These are phyloP conservation scores for Paraleonurus japonicus DNA, from an alignment of 257 asterid species.

Conservation along the genomic window DNA sequence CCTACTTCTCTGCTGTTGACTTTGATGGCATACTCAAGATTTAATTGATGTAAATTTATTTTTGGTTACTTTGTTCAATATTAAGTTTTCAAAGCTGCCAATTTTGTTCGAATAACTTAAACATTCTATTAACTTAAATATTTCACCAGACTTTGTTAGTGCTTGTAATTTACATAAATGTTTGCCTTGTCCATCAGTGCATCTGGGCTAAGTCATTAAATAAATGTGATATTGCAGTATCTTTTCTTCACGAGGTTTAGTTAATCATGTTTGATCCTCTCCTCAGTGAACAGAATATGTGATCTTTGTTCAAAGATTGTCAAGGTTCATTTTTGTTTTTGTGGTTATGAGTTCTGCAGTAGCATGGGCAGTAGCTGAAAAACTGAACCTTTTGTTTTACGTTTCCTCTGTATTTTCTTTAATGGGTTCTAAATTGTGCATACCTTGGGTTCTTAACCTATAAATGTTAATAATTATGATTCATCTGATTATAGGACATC, in stretches of 20 bases:
- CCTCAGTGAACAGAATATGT: not conserved
- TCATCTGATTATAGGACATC: constrained; percentile 52
- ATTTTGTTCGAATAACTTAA: not conserved
- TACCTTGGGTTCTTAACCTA: not conserved
- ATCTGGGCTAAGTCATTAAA: not conserved
- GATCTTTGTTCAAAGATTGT: not conserved
- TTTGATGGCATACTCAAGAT: not conserved
- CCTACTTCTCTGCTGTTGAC: not conserved
- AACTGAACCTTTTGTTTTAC: not conserved
- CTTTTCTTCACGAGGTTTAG: not conserved
- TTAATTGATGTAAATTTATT: not conserved
- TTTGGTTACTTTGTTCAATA: not conserved
- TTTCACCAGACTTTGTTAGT: not conserved
- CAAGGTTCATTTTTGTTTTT: not conserved
- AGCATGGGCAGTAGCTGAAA: not conserved
- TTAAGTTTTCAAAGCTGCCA: not conserved
- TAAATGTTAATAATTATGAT: constrained; percentile 20
- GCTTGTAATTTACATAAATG: not conserved
- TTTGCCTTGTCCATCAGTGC: not conserved
- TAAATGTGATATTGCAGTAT: not conserved
- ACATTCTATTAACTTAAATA: not conserved
- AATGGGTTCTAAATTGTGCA: too few relatives aligned
- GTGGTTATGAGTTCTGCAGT: not conserved
- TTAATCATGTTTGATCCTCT: not conserved
- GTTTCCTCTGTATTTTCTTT: not conserved